Evolutionary conservation across 2,329 filamentous ascomycete genomes (phyloP), one percentile per base, ranked within the genome.

Genomic region (Cadophora sp.): DNA sequence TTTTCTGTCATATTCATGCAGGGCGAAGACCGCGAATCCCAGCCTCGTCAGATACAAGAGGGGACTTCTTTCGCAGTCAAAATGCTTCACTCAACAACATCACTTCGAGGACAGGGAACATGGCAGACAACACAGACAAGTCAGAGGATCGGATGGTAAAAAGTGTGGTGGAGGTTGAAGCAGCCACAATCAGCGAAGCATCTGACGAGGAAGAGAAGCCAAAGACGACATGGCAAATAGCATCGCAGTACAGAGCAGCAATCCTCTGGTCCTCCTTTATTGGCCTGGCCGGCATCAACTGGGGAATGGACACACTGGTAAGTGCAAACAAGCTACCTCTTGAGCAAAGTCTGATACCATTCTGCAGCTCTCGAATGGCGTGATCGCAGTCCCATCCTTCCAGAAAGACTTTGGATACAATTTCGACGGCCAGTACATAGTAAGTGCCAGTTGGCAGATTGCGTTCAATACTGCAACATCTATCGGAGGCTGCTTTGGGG

Each of bases 371-470:
- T 82, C 81, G 68, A 81, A 80, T 2, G 79, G 77, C 63, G 81
- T 81, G 75, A 79, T 82, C 39, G 76, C 78, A 0, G 79, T 82
- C 1, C 71, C 76, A 4, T 71, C 77, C 0, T 82, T 83, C 68
- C 76, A 80, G 51, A 75, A 78, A 2, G 76, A 81, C 68, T 82
- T 80, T 66, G 80, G 80, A 33, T 72, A 67, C 50, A 51, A 66
- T n/a, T 73, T 73, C 51, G 63, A 76, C 18, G 73, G 78, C 4
- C 73, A 76, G 6, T 70, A 75, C 41, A 75, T 82, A 6, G 80
- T 85, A 16, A 83, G 82, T 0, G 83, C 83, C 0, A 74, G 79
- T 36, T 86, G 84, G 84, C 82, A 82, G 69, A 81, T 79, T n/a
- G 82, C 80, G 24, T 84, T 84, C 75, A 83, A 83, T 71, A 78